Conservation (phyloP, 257 asterid species). For the Solanum lycopersicoides region DNA sequence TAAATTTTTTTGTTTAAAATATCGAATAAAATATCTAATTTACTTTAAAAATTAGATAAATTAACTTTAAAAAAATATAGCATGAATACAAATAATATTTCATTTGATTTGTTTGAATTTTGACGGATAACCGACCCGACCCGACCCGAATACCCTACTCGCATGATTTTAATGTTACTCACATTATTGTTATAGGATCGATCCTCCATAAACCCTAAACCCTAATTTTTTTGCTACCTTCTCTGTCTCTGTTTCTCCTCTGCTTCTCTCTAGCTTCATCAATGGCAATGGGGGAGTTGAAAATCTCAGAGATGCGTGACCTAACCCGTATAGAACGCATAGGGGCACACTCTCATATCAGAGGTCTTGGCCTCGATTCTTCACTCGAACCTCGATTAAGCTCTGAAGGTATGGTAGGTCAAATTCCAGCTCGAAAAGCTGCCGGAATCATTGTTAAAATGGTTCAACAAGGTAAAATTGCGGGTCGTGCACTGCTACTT, state of each 20-base stretch:
- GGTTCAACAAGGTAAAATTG: constrained; percentile 79
- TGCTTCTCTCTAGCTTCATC: background rate
- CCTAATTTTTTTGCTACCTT: background rate
- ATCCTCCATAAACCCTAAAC: background rate
- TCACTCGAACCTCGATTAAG: constrained; percentile 60
- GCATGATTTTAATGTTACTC: too few species aligned
- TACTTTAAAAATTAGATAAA: too few species aligned
- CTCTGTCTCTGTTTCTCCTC: background rate
- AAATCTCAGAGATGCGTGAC: constrained; percentile 78
- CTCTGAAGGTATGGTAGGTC: constrained; percentile 95
- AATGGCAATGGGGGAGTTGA: constrained; percentile 51
- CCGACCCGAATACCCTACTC: background rate
- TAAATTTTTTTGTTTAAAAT: too few species aligned
- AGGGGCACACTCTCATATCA: constrained; percentile 86
- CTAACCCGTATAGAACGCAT: constrained; percentile 73
- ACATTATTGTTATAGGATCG: background rate
- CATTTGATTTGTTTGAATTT: too few species aligned
- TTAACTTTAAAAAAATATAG: too few species aligned
- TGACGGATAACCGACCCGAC: too few species aligned
- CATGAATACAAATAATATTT: too few species aligned
- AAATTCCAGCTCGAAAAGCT: constrained; percentile 63
- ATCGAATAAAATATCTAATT: too few species aligned
- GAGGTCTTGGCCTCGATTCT: constrained; percentile 81
- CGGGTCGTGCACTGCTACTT: constrained; percentile 71
- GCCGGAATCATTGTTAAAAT: constrained; percentile 76